phyloP scores from a whole-genome alignment of 2,329 filamentous ascomycete genomes.

The Fusarium bactridioides region DNA sequence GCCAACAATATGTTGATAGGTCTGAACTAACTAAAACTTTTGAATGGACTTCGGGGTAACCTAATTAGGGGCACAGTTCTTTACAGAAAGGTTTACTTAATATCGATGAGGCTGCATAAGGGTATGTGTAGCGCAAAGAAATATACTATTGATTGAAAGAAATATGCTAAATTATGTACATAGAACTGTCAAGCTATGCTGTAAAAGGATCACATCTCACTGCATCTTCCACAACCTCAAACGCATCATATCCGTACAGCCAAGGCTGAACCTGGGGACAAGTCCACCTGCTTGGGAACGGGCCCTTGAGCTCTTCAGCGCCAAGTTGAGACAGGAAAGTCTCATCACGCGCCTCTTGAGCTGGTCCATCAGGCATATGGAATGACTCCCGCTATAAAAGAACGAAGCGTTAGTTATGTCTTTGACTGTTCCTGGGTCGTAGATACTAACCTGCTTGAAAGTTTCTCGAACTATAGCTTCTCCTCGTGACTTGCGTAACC shows the following conservation, averaged over 20 bases:
- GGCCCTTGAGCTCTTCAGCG: not conserved
- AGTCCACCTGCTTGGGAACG: not conserved
- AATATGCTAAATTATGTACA: not conserved
- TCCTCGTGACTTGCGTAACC: constrained; percentile 56
- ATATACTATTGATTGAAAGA: too few relatives aligned
- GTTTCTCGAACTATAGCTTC: constrained; percentile 68
- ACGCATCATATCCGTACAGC: not conserved
- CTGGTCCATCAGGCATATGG: constrained; percentile 50
- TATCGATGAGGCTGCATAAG: too few relatives aligned
- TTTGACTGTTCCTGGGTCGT: too few relatives aligned
- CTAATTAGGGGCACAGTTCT: rapidly evolving
- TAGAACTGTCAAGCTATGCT: rapidly evolving
- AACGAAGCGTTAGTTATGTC: too few relatives aligned
- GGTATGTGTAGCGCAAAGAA: too few relatives aligned
- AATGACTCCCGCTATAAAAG: constrained; percentile 56
- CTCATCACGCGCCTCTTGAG: not conserved
- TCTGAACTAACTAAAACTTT: rapidly evolving
- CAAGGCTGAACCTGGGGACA: not conserved
- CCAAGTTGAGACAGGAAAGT: not conserved
- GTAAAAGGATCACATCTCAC: not conserved
- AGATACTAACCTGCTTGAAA: constrained; percentile 53
- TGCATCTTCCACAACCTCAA: not conserved
- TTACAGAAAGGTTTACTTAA: rapidly evolving
- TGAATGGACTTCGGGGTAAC: too few relatives aligned
- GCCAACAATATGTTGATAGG: rapidly evolving